Conservation (phyloP, 768 basidiomycete species). For the Podaxis rugospora region DNA sequence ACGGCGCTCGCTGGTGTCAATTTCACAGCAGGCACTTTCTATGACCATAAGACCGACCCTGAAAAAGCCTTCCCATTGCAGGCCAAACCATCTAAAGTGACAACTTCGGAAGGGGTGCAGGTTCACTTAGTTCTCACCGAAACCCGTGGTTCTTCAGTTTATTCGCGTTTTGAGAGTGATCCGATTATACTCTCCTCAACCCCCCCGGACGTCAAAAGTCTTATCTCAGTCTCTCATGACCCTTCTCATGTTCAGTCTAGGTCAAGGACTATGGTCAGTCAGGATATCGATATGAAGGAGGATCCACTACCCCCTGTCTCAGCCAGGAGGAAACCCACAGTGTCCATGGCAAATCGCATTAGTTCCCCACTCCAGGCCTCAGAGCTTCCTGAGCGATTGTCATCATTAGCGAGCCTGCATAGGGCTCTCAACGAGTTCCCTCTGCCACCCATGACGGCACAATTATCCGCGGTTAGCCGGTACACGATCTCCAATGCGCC, state of each 20-base stretch:
- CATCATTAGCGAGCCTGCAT: background rate
- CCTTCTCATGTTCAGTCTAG: background rate
- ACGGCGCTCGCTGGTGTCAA: background rate
- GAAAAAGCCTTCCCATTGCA: background rate
- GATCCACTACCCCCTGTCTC: background rate
- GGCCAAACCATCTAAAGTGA: background rate
- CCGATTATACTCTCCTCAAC: conserved; percentile 8
- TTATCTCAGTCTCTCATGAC: background rate
- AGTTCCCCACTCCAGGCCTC: background rate
- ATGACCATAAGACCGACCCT: conserved; percentile 2
- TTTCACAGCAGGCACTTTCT: conserved; percentile 7
- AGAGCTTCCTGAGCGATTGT: conserved; percentile 3
- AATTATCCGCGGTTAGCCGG: background rate
- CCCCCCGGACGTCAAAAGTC: conserved; percentile 2
- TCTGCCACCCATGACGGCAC: background rate
- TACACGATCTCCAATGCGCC: background rate
- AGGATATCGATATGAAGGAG: background rate
- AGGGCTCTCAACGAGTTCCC: conserved; percentile 3
- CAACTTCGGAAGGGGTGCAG: no score
- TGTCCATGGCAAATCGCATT: background rate
- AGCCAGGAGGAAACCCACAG: background rate
- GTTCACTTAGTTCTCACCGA: background rate
- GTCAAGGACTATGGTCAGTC: background rate
- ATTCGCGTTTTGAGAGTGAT: background rate
- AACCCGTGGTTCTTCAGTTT: background rate